Base-by-base conservation (phyloP, 805 yeast genomes). In the Komagataella phaffii region DNA sequence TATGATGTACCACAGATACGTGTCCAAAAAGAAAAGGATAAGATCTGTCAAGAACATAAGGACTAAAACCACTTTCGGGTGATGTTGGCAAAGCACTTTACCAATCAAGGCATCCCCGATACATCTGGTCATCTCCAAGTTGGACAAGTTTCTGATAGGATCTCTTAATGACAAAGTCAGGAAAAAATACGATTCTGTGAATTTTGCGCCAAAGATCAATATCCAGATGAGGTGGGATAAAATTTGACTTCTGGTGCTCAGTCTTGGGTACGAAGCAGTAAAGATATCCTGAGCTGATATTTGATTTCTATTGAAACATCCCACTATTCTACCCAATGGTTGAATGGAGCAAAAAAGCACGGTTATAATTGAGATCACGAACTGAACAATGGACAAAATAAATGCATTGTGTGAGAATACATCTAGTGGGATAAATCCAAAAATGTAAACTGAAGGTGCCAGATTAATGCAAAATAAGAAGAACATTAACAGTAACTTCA, bases 1-100 rank as follows among this genome's bases (percentile, higher is more conserved):
- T 6, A 77, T 69, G 49, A 77, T 74, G 54, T 77, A 77, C 83
- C 83, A 77, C 17, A 77, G 64, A 53, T 77, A 77, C 0, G 82
- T 77, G 53, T 77, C 83, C 19, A 77, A 66, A 54, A 76, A 76
- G 57, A 76, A 77, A 44, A 77, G 63, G 3, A 76, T 71, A 54
- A 76, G 60, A 57, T 76, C 80, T 3, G 79, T 70, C 7, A 70
- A 49, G 36, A 63, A 61, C 56, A 77, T 70, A 50, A 77, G 61
- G 0, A 61, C 56, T 24, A 77, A 61, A 7, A 73, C 67, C 50
- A 76, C 64, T 3, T 55, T 55, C 1, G 79, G 67, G 30, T 77
- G 81, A 46, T 66, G 60, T 7, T 57, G 56, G 57, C 81, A 77
- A 3, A 76, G 56, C 8, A 66, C 44, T 45, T 68, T 69, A 18